Conservation (phyloP, 441 rosid genomes). For the Monsonia emarginata region DNA sequence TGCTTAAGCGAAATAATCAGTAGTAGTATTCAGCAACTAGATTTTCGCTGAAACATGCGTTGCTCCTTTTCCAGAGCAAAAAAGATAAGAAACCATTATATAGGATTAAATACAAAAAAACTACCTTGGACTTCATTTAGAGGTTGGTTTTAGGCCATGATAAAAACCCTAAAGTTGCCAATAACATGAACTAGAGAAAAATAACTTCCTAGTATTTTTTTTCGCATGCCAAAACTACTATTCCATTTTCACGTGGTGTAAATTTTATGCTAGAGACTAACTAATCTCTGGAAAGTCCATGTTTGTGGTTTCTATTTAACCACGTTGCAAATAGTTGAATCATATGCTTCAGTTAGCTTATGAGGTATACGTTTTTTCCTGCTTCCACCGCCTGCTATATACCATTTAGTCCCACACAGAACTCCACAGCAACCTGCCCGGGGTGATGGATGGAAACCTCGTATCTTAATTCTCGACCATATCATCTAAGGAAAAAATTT, state of each 20-base stretch:
- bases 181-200: not conserved
- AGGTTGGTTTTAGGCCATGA: not conserved
- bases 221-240: not conserved
- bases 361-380: constrained; percentile 66
- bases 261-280: not conserved
- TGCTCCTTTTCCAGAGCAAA: not conserved
- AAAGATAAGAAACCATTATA: not conserved
- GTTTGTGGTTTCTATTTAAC: not conserved
- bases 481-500: constrained; percentile 52
- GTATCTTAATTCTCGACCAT: constrained; percentile 86
- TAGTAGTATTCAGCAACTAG: not conserved
- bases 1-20: not conserved
- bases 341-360: constrained; percentile 11
- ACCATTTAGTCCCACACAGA: constrained; percentile 85
- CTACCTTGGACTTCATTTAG: not conserved
- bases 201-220: not conserved
- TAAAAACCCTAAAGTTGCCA: not conserved
- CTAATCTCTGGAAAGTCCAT: not conserved
- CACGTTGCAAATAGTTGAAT: not conserved
- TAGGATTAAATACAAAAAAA: not conserved
- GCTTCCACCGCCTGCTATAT: constrained; percentile 95
- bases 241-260: not conserved
- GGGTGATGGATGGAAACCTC: constrained; percentile 88
- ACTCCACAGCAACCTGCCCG: constrained; percentile 89
- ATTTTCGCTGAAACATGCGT: not conserved